Conservation (phyloP, 305 asterid genomes). For the Striga hermonthica region DNA sequence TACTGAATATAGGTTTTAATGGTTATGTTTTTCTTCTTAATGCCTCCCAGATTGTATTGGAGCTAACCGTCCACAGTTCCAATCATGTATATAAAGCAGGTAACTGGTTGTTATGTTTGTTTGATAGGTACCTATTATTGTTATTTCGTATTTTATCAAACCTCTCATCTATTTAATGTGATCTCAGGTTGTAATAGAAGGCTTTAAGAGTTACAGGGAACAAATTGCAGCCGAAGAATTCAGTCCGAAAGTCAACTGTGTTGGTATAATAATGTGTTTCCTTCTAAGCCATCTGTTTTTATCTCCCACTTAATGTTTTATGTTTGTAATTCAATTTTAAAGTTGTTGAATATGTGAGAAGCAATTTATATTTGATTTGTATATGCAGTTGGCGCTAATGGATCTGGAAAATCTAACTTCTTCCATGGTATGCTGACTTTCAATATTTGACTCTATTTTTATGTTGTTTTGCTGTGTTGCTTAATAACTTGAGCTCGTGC, state of each 20-base stretch:
- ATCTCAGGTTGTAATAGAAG: slow-evolving; percentile 81
- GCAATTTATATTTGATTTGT: slow-evolving; percentile 24
- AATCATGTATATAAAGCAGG: slow-evolving; percentile 86
- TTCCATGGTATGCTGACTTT: slow-evolving; percentile 68
- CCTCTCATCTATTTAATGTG: slow-evolving; percentile 18
- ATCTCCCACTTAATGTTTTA: not conserved
- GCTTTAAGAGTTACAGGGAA: slow-evolving; percentile 92
- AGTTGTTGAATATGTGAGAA: slow-evolving; percentile 15
- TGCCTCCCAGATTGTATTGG: slow-evolving; percentile 24
- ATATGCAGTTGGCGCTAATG: slow-evolving; percentile 94
- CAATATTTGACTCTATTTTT: not conserved
- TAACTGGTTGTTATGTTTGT: slow-evolving; percentile 27
- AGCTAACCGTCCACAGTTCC: slow-evolving; percentile 26
- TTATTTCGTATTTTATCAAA: not conserved
- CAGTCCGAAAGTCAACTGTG: slow-evolving; percentile 92
- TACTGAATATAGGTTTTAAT: slow-evolving; percentile 6
- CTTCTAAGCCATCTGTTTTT: slow-evolving; percentile 8
- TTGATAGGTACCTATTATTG: not conserved
- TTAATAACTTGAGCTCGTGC: slow-evolving; percentile 13
- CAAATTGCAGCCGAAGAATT: slow-evolving; percentile 89
- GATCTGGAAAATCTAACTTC: slow-evolving; percentile 96
- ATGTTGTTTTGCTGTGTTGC: slow-evolving; percentile 15
- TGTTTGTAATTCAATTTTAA: slow-evolving; percentile 1
- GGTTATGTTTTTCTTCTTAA: slow-evolving; percentile 12
- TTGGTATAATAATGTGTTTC: slow-evolving; percentile 53